Evolutionary conservation across 1,284 basidiomycete species (phyloP).

Genomic region (Sparassis latifolia): DNA sequence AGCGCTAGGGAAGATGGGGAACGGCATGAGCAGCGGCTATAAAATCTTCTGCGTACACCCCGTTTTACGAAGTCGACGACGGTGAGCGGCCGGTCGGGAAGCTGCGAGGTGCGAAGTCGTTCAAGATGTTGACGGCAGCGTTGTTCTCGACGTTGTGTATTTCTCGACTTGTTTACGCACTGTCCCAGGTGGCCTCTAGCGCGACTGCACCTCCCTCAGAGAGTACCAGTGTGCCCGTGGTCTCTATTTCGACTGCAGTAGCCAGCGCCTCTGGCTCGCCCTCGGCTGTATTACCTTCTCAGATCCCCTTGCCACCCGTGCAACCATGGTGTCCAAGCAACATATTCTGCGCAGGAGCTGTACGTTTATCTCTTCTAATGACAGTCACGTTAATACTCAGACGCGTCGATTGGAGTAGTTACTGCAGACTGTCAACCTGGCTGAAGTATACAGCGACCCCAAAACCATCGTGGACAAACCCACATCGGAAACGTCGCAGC

Average conservation of each 20-base stretch:
- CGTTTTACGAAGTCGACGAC: no score
- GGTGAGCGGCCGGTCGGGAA: no score
- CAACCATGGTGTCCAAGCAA: slow-evolving; percentile 78
- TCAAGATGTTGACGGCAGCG: no score
- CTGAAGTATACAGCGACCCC: slow-evolving; percentile 70
- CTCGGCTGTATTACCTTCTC: slow-evolving; percentile 54
- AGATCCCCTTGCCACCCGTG: slow-evolving; percentile 59
- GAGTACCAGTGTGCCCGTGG: slow-evolving; percentile 18
- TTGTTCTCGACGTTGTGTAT: no score
- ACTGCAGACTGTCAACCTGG: slow-evolving; percentile 81
- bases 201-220: no score
- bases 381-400: slow-evolving; percentile 1
- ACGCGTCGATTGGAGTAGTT: slow-evolving; percentile 36
- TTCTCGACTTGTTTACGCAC: no score
- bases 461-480: slow-evolving; percentile 94
- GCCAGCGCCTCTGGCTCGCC: slow-evolving; percentile 59
- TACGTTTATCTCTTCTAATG: slow-evolving; percentile 30
- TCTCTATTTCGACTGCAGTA: slow-evolving; percentile 50
- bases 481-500: slow-evolving; percentile 56
- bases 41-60: no score
- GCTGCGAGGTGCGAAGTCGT: no score
- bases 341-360: slow-evolving; percentile 78
- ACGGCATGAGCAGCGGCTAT: no score
- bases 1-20: no score
- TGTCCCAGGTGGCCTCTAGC: no score